These are phyloP conservation scores for sunflower (Helianthus annuus) DNA, from an alignment of 129 eudicot genomes.

Conservation along the genomic window DNA sequence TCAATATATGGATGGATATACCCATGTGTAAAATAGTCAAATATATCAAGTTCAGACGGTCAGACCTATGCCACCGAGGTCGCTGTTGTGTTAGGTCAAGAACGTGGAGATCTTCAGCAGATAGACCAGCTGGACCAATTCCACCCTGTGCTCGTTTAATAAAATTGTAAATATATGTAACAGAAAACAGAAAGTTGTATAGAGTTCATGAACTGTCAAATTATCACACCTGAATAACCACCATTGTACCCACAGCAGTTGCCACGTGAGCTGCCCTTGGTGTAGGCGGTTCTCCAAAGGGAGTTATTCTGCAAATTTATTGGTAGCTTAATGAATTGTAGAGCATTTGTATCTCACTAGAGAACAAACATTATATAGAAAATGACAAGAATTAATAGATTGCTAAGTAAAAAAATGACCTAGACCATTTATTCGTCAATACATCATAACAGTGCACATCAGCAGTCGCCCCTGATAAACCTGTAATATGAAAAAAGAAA, in stretches of 20 bases:
- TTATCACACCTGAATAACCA: constrained; percentile 85
- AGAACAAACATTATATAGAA: not conserved
- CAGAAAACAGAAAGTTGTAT: not conserved
- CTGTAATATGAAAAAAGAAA: constrained; percentile 47
- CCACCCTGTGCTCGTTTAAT: constrained; percentile 65
- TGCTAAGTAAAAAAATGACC: constrained; percentile 45
- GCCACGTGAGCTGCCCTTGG: constrained; percentile 99
- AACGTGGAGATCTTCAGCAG: constrained; percentile 88
- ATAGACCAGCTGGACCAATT: constrained; percentile 90
- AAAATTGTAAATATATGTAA: not conserved
- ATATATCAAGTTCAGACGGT: constrained; percentile 40
- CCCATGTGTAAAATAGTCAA: not conserved
- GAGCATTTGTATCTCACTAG: constrained; percentile 1
- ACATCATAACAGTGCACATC: constrained; percentile 98
- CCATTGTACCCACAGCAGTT: constrained; percentile 99
- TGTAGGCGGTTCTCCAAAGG: constrained; percentile 97
- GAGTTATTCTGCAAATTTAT: constrained; percentile 65
- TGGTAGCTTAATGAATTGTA: constrained; percentile 8
- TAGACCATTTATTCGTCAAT: constrained; percentile 90
- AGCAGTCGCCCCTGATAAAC: constrained; percentile 97
- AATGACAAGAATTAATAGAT: constrained; percentile 7
- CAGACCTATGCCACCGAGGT: constrained; percentile 94
- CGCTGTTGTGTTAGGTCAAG: constrained; percentile 80
- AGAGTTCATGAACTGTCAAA: constrained; percentile 9
- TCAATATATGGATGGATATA: constrained; percentile 9